These are phyloP conservation scores for Arctium minus DNA, from an alignment of 129 eudicot species.

Conservation along the genomic window DNA sequence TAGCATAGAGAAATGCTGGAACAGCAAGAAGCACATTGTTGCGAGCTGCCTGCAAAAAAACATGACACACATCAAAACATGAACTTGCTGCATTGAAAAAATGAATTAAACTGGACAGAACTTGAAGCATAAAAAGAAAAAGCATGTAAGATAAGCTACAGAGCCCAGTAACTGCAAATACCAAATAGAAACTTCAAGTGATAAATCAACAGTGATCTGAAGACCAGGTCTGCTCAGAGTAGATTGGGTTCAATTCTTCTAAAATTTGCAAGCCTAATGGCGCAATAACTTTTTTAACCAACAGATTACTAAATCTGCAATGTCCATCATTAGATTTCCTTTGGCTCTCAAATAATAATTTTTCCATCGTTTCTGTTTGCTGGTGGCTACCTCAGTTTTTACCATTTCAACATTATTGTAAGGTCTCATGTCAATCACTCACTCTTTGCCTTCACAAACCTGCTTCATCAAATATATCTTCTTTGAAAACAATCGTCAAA, in stretches of 20 bases:
- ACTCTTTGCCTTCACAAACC: not conserved
- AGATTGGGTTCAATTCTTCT: not conserved
- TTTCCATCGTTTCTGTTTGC: not conserved
- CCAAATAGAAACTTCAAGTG: not conserved
- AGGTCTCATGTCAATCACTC: not conserved
- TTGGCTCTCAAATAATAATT: slow-evolving; percentile 1
- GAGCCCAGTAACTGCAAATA: not conserved
- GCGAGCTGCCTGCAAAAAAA: slow-evolving; percentile 90
- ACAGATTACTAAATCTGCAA: not conserved
- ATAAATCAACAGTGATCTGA: not conserved
- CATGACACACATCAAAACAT: slow-evolving; percentile 3
- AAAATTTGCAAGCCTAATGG: not conserved
- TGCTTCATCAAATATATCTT: not conserved
- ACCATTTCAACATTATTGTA: not conserved
- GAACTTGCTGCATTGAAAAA: not conserved
- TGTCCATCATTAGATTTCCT: not conserved
- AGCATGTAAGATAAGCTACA: slow-evolving; percentile 7
- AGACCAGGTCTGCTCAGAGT: not conserved
- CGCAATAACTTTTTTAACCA: not conserved
- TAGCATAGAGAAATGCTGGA: slow-evolving; percentile 95
- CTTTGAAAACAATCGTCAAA: not conserved
- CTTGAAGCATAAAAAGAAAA: slow-evolving; percentile 1
- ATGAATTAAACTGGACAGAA: not conserved
- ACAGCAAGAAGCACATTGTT: slow-evolving; percentile 96
- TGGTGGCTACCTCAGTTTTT: not conserved